Evolutionary conservation across 495 filamentous ascomycete genomes (phyloP).

Genomic region (Annulohypoxylon bovei): DNA sequence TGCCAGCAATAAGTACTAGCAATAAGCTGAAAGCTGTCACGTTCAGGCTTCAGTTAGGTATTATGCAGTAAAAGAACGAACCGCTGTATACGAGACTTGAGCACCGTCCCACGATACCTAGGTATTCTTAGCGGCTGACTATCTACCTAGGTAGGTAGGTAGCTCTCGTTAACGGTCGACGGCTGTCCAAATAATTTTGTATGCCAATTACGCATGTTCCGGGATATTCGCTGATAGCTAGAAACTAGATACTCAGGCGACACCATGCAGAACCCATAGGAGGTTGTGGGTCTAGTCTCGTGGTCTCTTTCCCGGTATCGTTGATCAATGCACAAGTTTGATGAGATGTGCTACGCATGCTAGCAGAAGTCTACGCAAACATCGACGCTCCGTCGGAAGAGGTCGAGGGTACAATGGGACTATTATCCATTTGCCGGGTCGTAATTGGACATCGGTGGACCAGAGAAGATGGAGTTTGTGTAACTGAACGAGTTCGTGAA

Average conservation of each 20-base stretch:
- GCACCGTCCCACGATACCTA: too few relatives aligned
- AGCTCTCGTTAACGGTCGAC: too few relatives aligned
- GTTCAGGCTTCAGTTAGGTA: too few relatives aligned
- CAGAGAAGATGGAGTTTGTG: not conserved
- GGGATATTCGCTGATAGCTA: not conserved
- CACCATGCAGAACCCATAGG: not conserved
- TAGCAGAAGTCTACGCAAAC: not conserved
- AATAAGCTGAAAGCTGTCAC: too few relatives aligned
- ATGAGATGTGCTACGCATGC: not conserved
- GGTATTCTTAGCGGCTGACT: too few relatives aligned
- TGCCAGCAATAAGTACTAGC: not conserved
- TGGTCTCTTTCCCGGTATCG: not conserved
- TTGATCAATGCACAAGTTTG: not conserved
- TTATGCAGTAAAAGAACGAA: too few relatives aligned
- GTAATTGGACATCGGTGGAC: not conserved
- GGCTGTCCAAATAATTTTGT: too few relatives aligned
- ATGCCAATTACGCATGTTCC: too few relatives aligned
- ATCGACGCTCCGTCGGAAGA: conserved; percentile 7
- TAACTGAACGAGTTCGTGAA: not conserved
- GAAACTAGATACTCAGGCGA: not conserved
- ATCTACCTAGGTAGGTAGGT: too few relatives aligned
- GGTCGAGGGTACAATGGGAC: not conserved
- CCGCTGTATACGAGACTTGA: too few relatives aligned
- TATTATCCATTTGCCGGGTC: not conserved
- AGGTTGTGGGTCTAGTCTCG: not conserved